Base-by-base conservation (phyloP, 495 filamentous ascomycete species). In the Hypoxylon rickii region DNA sequence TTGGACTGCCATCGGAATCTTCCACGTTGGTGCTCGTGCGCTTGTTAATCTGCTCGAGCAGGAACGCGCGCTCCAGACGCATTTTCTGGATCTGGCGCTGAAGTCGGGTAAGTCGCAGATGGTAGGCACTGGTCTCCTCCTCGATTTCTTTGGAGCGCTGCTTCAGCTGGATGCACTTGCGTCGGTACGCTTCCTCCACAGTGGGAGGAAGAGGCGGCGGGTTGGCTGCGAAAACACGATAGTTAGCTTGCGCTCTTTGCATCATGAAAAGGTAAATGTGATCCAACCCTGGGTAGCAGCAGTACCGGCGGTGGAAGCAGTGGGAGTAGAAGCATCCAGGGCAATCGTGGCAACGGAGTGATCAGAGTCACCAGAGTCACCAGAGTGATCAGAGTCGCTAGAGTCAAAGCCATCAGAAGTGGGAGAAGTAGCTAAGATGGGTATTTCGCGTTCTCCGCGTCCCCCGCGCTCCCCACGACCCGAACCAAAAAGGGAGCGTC, bases 91-190 rank as follows among this genome's bases (percentile, higher is more conserved):
- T 86, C 61, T 85, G 86, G 38, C 91, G 84, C 69, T 87, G 83
- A 41, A 92, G 79, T 32, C 95, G 90, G n/a, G 76, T 79, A 36
- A 93, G 86, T 39, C 90, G 89, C 20, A 89, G 71, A 31, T 89
- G 83, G 37, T 88, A 83, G 15, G 87, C 76, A 48, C 96, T 90
- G 65, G 96, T 96, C 59, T 88, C 86, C 22, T 88, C 86, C 64
- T 97, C 91, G 64, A 97, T 87, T 67, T 97, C 93, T 52, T 80
- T 85, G 46, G 96, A 87, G 33, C 95, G 90, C 59, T 87, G 86
- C 73, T 94, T 95, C 15, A 99, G 84, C 58, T 94, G 87, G 74
- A 96, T 92, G 71, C 95, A 97, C 83, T 99, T 99, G 64, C 87
- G 84, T 63, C 93, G 90, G 75, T 99, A 99, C 47, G 93, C 92